phyloP scores from a whole-genome alignment of 2,329 filamentous ascomycete genomes.

The Alternaria tenuissima region DNA sequence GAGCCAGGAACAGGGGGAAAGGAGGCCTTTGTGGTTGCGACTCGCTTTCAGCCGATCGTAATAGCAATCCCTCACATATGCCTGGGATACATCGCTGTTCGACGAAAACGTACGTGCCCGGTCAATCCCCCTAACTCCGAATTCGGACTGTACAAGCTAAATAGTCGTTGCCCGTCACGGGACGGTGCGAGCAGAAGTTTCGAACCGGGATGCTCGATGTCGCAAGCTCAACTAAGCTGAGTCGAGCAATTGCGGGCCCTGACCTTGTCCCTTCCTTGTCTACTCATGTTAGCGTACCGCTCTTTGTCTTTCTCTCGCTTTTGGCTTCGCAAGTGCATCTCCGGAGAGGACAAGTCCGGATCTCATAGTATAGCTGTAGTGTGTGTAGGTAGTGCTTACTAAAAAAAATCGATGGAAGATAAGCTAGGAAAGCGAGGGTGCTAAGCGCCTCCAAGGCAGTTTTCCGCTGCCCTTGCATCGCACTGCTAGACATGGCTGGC shows the following conservation, averaged over 20 bases:
- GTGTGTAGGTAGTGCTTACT: background rate
- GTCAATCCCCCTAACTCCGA: background rate
- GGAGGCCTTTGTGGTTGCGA: background rate
- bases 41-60: slow-evolving; percentile 6
- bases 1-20: slow-evolving; percentile 1
- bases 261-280: slow-evolving; percentile 11
- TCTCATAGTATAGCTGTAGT: background rate
- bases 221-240: slow-evolving; percentile 3
- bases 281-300: slow-evolving; percentile 6
- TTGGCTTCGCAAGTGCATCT: slow-evolving; percentile 2
- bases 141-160: slow-evolving; percentile 4
- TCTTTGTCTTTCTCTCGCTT: background rate
- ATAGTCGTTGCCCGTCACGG: slow-evolving; percentile 11
- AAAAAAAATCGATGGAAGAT: background rate
- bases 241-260: slow-evolving; percentile 4
- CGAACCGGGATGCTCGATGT: slow-evolving; percentile 4
- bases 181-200: slow-evolving; percentile 14
- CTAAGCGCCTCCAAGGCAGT: background rate
- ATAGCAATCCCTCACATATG: background rate
- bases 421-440: background rate
- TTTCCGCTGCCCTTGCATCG: background rate
- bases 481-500: background rate
- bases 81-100: background rate
- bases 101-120: background rate
- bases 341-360: slow-evolving; percentile 4